A percentile compares a stretch with the other conserved stretches of the same genome.
Conservation (phyloP, 352 stramenopile genomes). For the Phytophthora colocasiae region DNA sequence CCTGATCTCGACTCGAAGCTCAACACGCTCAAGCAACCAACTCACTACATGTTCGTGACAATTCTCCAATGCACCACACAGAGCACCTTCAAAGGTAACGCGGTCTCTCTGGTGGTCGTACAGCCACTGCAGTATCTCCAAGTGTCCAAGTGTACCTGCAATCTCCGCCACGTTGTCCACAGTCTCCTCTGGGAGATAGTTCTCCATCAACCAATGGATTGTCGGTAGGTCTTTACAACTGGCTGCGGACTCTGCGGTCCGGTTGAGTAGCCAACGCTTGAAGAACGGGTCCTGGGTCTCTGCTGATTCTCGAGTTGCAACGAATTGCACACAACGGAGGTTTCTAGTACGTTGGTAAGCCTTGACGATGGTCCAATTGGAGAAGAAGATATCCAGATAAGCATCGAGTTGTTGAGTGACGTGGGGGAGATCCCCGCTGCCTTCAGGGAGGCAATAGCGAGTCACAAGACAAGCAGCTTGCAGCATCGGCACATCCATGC, state of each 20-base stretch:
- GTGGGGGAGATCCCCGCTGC: constrained; percentile 19
- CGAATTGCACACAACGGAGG: constrained; percentile 20
- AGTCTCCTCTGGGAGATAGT: constrained; percentile 7
- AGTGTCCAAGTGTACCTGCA: constrained; percentile 20
- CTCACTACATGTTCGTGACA: constrained; percentile 46
- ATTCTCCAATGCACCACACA: constrained; percentile 37
- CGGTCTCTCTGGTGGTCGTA: constrained; percentile 11
- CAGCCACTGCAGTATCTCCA: constrained; percentile 27
- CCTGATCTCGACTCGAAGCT: constrained; percentile 7
- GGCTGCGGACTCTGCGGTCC: constrained; percentile 12
- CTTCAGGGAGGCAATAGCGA: constrained; percentile 14
- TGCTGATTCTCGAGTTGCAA: constrained; percentile 6
- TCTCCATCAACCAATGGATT: constrained; percentile 26
- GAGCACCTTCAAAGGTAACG: constrained; percentile 13
- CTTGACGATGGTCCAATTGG: constrained; percentile 14
- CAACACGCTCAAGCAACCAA: constrained; percentile 45
- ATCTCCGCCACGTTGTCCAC: constrained; percentile 21
- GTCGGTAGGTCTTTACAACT: constrained; percentile 6
- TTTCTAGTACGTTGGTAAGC: constrained; percentile 19
- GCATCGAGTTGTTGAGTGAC: constrained; percentile 7
- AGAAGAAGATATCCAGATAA: constrained; percentile 18
- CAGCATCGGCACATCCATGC: constrained; percentile 4
- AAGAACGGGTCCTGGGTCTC: constrained; percentile 33
- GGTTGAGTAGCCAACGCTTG: constrained; percentile 35
- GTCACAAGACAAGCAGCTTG: constrained; percentile 8